Evolutionary conservation across 495 filamentous ascomycete genomes (phyloP).

Genomic region (Neurospora pannonica): DNA sequence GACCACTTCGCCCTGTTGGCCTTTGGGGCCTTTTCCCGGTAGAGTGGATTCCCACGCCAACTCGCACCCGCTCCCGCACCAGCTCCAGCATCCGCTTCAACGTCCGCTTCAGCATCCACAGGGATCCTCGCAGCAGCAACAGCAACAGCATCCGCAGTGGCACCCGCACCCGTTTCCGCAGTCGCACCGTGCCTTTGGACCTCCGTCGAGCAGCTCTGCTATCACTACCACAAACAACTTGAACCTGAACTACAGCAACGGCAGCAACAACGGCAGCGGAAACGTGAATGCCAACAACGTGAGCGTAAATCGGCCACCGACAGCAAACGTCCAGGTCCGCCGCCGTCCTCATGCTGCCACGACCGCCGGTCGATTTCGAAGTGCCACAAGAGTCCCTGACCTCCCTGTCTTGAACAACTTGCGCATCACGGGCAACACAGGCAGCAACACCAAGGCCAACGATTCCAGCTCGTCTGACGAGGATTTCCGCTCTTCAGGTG

Average conservation of each 20-base stretch:
- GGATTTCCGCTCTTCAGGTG: constrained; percentile 18
- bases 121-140: neutral
- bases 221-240: neutral
- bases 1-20: neutral
- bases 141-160: neutral
- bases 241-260: neutral
- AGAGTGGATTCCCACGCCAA: neutral
- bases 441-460: neutral
- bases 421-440: constrained; percentile 8
- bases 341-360: constrained; percentile 8
- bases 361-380: constrained; percentile 13
- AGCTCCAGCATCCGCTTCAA: neutral
- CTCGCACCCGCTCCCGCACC: neutral
- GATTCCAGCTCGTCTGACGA: constrained; percentile 38
- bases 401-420: constrained; percentile 15
- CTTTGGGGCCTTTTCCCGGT: neutral
- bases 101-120: neutral
- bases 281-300: neutral
- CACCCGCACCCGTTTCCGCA: neutral
- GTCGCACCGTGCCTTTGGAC: neutral
- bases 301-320: neutral
- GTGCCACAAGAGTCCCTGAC: constrained; percentile 8
- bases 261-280: neutral
- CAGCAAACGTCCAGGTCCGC: neutral
- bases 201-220: neutral